Evolutionary conservation across 2,329 filamentous ascomycete genomes (phyloP), one percentile per base, ranked within the genome.

Genomic region (Diaporthe citriasiana): DNA sequence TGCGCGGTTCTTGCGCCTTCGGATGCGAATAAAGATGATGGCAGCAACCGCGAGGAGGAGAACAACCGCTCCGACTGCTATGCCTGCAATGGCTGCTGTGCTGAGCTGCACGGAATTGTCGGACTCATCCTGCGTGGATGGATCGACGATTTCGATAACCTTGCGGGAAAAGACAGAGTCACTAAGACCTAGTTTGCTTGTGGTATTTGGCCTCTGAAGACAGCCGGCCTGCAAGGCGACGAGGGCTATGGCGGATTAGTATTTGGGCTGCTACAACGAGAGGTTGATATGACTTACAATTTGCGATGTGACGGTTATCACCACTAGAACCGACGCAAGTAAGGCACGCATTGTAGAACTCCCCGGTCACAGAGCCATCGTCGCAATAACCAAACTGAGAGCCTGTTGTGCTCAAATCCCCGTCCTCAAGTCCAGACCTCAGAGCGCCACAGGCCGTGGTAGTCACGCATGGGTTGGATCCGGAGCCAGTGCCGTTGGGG

Each of bases 171-270:
- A 88, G 70, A 88, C 81, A 13, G 86, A 87, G 72, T 81, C 84
- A 73, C 84, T 87, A 55, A 88, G 82, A 6, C 82, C 81, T 33
- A 88, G 69, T 40, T 81, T 68, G 2, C 75, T 78, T 1, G 83
- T 83, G 1, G 82, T 74, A 0, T 81, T 74, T 0, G 87, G 87
- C 42, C 84, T 82, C 75, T 90, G 87, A 47, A 82, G 79, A 76
- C 89, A 90, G 59, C 85, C 88, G 4, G 87, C 87, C 76, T 86
- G 82, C 5, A 90, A 82, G 12, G 88, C 88, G 6, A 87, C 79
- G 65, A 90, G 82, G 75, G 86, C 88, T 89, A 47, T 2, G 15
- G n/a, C 4, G 10, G 10, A 38, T 75, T 19, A 75, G 71, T 40
- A 40, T 38, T 38, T 27, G 19, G 19, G 13, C 47, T 27, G 5